phyloP scores from a whole-genome alignment of 2,329 filamentous ascomycete species.

The Phyllosticta paracitricarpa region DNA sequence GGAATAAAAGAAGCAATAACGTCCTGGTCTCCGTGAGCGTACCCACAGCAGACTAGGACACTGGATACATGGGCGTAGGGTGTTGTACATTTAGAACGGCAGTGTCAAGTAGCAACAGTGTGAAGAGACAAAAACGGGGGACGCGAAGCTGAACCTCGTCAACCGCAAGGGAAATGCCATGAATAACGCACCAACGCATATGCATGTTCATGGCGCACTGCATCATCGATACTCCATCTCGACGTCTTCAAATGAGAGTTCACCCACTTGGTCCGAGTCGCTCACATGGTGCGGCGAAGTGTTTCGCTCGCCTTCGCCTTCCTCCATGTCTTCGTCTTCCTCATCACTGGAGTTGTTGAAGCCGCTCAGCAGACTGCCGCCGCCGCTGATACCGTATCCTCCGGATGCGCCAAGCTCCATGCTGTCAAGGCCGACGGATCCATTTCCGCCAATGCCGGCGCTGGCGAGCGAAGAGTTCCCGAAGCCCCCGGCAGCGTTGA shows the following conservation, averaged over 20 bases:
- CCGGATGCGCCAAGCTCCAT: constrained; percentile 57
- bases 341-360: constrained; percentile 94
- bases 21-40: constrained; percentile 2
- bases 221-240: constrained; percentile 50
- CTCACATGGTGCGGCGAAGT: constrained; percentile 34
- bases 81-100: constrained; percentile 6
- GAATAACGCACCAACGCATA: constrained; percentile 9
- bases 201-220: constrained; percentile 9
- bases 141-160: background rate
- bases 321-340: constrained; percentile 89
- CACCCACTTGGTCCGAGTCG: constrained; percentile 57
- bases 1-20: background rate
- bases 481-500: constrained; percentile 48
- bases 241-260: constrained; percentile 52
- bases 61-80: constrained; percentile 6
- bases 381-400: constrained; percentile 62
- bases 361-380: constrained; percentile 70
- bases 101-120: background rate
- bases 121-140: background rate
- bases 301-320: constrained; percentile 61
- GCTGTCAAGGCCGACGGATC: constrained; percentile 42
- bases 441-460: constrained; percentile 65
- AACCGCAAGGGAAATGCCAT: constrained; percentile 2
- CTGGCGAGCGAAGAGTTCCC: constrained; percentile 61
- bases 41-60: constrained; percentile 1